Evolutionary conservation across 2,329 filamentous ascomycete genomes (phyloP), one percentile per base, ranked within the genome.

Genomic region (Cordyceps javanica): DNA sequence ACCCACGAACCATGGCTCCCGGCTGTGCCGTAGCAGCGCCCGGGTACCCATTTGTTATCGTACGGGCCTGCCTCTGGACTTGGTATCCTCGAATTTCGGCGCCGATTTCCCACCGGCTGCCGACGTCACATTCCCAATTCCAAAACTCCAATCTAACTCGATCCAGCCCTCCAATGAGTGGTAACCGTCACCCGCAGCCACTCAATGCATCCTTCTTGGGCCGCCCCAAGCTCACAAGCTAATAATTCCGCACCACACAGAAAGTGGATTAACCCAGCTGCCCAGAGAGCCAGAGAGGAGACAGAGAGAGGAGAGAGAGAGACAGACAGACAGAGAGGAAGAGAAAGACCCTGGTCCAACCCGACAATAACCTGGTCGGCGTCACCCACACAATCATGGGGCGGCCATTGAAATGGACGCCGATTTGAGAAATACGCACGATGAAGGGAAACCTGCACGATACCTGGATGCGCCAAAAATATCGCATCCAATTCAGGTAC

Each of bases 81-180:
- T 32, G n/a, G n/a, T n/a, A n/a, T n/a, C 36, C 30, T 36, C 48
- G 48, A 50, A 11, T 36, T 45, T 45, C 39, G 52, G 52, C 36
- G 52, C 52, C 52, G 52, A 55, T 45, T 54, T 55, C 30, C 41
- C 30, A 30, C 25, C 41, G 21, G 52, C 30, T 36, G 50, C 52
- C 52, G 52, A 55, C 41, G 39, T 36, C 51, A 54, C 39, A 54
- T 25, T 25, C n/a, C 19, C 19, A 23, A 5, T 34, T 50, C 16
- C 44, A 7, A 30, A 9, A 34, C 23, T 11, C 9, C 21, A 25
- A n/a, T 30, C 21, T 25, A 55, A 28, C 39, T 54, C 45, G 39
- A 26, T 38, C 2, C 41, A 44, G 44, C n/a, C 3, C 14, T 28
- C 41, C 23, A 44, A 7, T 21, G 36, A 41, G 38, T 19, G 30